These are phyloP conservation scores for Euphorbia lathyris DNA, from an alignment of 345 rosid genomes.

Conservation along the genomic window DNA sequence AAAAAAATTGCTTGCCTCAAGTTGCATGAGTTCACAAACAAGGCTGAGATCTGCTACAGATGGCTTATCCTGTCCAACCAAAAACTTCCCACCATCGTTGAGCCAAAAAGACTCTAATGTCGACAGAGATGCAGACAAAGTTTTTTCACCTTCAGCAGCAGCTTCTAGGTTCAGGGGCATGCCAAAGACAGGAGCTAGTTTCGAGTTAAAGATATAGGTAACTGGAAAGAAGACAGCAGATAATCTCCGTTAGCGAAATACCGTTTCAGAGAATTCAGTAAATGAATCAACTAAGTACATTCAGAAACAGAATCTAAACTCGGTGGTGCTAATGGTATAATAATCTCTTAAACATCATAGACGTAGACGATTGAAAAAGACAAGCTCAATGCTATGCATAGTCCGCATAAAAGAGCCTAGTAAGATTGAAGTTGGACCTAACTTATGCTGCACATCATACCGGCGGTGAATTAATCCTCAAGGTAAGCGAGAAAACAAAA, in stretches of 20 bases:
- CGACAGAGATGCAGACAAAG: conserved; percentile 45
- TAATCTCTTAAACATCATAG: neutral
- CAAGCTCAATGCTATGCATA: neutral
- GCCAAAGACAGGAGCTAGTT: conserved; percentile 56
- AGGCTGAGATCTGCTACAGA: conserved; percentile 87
- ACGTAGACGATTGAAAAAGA: neutral
- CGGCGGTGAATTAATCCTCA: neutral
- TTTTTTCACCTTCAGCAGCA: conserved; percentile 62
- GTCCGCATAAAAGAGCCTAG: neutral
- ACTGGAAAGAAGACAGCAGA: conserved; percentile 34
- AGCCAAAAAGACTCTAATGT: conserved; percentile 79
- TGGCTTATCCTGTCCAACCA: conserved; percentile 68
- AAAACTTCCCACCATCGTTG: conserved; percentile 56
- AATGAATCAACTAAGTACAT: neutral
- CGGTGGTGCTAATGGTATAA: neutral
- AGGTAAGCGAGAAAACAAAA: neutral
- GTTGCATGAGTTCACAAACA: conserved; percentile 75
- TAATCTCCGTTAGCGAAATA: neutral
- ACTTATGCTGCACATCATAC: neutral
- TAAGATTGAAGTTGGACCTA: too few relatives aligned
- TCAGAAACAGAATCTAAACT: neutral
- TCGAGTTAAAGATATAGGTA: conserved; percentile 36
- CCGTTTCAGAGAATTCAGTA: neutral
- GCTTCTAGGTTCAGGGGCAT: conserved; percentile 47
- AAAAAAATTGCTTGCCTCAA: conserved; percentile 42